Conservation (phyloP, 1,139 yeast genomes). For the Kurtzmaniella natalensis region DNA sequence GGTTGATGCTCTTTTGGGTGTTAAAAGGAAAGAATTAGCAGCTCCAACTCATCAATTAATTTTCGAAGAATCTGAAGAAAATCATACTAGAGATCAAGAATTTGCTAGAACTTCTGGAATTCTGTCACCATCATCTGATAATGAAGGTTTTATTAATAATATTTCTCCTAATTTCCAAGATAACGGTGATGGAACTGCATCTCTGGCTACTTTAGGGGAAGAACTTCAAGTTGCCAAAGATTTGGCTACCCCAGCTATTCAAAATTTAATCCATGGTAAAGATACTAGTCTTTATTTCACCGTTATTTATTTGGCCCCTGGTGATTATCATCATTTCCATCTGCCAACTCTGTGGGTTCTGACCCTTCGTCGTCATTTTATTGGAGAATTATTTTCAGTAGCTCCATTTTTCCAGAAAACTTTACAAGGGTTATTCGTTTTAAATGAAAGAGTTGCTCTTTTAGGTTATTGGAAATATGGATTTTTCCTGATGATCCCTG, state of each 20-base stretch:
- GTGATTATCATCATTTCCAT: slow-evolving; percentile 96
- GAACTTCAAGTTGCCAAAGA: slow-evolving; percentile 42
- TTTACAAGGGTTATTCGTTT: slow-evolving; percentile 78
- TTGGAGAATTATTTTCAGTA: slow-evolving; percentile 92
- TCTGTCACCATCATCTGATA: slow-evolving; percentile 34
- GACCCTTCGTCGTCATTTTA: slow-evolving; percentile 87
- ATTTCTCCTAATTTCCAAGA: slow-evolving; percentile 34
- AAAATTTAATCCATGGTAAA: slow-evolving; percentile 13
- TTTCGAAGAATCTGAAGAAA: slow-evolving; percentile 25
- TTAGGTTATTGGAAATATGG: slow-evolving; percentile 97
- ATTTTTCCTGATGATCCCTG: slow-evolving; percentile 97
- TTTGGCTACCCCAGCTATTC: slow-evolving; percentile 29
- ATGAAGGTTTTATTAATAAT: background rate
- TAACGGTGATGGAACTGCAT: slow-evolving; percentile 53
- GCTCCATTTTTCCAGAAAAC: slow-evolving; percentile 95
- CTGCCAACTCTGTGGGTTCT: slow-evolving; percentile 97
- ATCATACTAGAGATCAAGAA: slow-evolving; percentile 58
- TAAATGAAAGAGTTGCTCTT: slow-evolving; percentile 93
- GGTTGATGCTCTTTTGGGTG: slow-evolving; percentile 82
- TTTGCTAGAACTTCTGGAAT: slow-evolving; percentile 80
- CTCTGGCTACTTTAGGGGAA: slow-evolving; percentile 29
- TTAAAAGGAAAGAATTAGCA: slow-evolving; percentile 44
- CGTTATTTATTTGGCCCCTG: slow-evolving; percentile 95
- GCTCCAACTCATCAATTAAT: slow-evolving; percentile 59
- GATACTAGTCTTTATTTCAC: slow-evolving; percentile 75